phyloP scores from a whole-genome alignment of 306 rosid genomes.

The Vigna angularis region DNA sequence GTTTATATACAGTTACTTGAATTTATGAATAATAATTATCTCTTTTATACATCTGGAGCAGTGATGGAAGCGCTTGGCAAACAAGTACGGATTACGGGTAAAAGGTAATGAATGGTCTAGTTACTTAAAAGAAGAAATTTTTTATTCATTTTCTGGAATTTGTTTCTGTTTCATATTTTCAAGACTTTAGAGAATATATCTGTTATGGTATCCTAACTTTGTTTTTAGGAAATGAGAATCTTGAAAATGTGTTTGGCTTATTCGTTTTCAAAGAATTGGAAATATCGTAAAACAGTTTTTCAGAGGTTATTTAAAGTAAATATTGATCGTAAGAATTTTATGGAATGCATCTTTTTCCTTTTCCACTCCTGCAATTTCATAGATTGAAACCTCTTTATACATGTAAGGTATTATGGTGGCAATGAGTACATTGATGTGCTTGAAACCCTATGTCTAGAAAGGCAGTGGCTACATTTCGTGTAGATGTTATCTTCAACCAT shows the following conservation, averaged over 20 bases:
- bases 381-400: conserved; percentile 19
- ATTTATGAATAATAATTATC: neutral
- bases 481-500: conserved; percentile 46
- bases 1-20: neutral
- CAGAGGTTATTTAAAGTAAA: neutral
- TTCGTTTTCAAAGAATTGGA: neutral
- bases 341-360: conserved; percentile 25
- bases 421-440: conserved; percentile 94
- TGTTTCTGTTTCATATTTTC: neutral
- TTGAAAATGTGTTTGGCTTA: neutral
- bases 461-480: conserved; percentile 85
- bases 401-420: conserved; percentile 89
- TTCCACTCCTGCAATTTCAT: conserved; percentile 11
- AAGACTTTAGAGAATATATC: neutral
- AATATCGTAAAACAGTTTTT: neutral
- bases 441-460: conserved; percentile 82
- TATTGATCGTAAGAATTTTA: neutral
- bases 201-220: neutral
- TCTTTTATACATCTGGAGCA: conserved; percentile 76
- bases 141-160: neutral
- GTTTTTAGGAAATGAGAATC: neutral
- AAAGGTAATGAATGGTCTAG: conserved; percentile 61
- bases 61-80: conserved; percentile 99
- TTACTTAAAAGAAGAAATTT: neutral
- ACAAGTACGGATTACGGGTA: conserved; percentile 92